phyloP scores from a whole-genome alignment of 768 basidiomycete species.

The Mycena rebaudengoi region DNA sequence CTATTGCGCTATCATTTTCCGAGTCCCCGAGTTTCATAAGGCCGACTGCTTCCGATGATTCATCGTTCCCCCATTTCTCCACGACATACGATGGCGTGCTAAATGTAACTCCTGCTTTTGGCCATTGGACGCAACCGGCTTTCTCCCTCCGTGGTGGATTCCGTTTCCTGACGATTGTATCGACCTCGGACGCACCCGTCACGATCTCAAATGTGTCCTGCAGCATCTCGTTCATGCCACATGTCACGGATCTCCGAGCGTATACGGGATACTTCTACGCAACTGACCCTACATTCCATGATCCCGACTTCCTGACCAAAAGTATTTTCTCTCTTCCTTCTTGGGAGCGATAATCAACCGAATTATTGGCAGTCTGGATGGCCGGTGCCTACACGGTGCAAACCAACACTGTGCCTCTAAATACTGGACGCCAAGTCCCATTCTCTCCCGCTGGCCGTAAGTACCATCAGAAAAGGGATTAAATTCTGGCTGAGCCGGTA shows the following conservation, averaged over 20 bases:
- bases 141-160: slow-evolving; percentile 59
- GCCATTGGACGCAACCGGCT: slow-evolving; percentile 59
- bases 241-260: slow-evolving; percentile 54
- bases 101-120: slow-evolving; percentile 40
- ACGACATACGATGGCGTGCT: slow-evolving; percentile 55
- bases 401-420: slow-evolving; percentile 59
- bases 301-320: slow-evolving; percentile 61
- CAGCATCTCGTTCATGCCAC: slow-evolving; percentile 63
- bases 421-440: slow-evolving; percentile 60
- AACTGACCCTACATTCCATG: slow-evolving; percentile 51
- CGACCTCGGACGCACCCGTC: slow-evolving; percentile 40
- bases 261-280: slow-evolving; percentile 65
- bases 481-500: neutral
- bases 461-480: slow-evolving; percentile 3
- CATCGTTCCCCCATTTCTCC: slow-evolving; percentile 54
- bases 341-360: neutral
- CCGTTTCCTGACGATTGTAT: slow-evolving; percentile 59
- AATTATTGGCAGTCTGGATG: slow-evolving; percentile 56
- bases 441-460: slow-evolving; percentile 54
- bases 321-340: slow-evolving; percentile 29
- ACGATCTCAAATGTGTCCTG: slow-evolving; percentile 59
- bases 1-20: slow-evolving; percentile 62
- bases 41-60: slow-evolving; percentile 62
- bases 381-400: slow-evolving; percentile 70
- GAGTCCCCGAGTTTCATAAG: slow-evolving; percentile 66